phyloP scores from a whole-genome alignment of 257 asterid genomes.

The Solanum bulbocastanum region DNA sequence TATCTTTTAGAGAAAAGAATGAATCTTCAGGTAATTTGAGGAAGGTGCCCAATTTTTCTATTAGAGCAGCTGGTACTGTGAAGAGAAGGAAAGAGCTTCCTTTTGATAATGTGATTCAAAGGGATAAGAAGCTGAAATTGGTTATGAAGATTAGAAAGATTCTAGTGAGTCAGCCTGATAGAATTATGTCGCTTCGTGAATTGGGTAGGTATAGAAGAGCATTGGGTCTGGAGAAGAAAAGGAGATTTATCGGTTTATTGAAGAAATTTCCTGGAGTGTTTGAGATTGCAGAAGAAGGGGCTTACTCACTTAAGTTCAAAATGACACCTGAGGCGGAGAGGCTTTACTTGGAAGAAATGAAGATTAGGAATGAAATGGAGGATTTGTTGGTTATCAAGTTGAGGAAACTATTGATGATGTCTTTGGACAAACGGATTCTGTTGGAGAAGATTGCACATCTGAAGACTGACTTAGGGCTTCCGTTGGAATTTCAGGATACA shows the following conservation, averaged over 20 bases:
- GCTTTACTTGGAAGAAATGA: constrained; percentile 88
- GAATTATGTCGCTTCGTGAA: constrained; percentile 69
- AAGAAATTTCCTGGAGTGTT: constrained; percentile 89
- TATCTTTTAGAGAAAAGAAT: constrained; percentile 20
- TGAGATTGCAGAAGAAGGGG: constrained; percentile 95
- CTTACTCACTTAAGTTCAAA: constrained; percentile 62
- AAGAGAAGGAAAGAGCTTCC: constrained; percentile 93
- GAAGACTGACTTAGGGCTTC: constrained; percentile 82
- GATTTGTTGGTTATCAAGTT: constrained; percentile 69
- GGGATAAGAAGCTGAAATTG: constrained; percentile 88
- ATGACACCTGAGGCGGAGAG: constrained; percentile 87
- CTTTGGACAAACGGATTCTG: constrained; percentile 73
- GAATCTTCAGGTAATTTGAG: constrained; percentile 18
- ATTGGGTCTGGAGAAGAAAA: constrained; percentile 55
- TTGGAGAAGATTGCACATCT: constrained; percentile 91
- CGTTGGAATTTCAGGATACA: constrained; percentile 71
- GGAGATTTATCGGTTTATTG: constrained; percentile 73
- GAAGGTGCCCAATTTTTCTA: constrained; percentile 22
- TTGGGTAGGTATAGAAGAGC: constrained; percentile 72
- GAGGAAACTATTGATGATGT: constrained; percentile 94
- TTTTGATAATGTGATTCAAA: constrained; percentile 87
- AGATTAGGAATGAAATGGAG: constrained; percentile 83
- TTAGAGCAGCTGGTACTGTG: constrained; percentile 48
- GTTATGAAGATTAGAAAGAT: constrained; percentile 82
- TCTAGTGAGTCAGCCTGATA: constrained; percentile 78